Conservation (phyloP, 805 yeast genomes). For the Wickerhamomyces queroliae region DNA sequence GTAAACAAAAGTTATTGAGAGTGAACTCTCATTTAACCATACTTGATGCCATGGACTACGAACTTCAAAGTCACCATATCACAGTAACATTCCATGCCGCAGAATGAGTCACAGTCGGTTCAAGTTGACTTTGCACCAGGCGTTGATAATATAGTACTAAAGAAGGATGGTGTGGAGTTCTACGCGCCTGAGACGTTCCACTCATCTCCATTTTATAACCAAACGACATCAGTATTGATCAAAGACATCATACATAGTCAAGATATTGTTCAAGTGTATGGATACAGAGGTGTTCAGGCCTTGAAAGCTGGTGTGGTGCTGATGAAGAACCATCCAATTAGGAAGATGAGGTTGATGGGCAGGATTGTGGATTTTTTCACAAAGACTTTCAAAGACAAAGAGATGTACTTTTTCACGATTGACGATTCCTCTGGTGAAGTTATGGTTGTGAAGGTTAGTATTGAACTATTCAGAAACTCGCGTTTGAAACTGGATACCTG, state of each 20-base stretch:
- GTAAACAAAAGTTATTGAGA: no score
- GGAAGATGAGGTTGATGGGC: constrained; percentile 30
- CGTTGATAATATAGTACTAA: constrained; percentile 20
- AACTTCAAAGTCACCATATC: no score
- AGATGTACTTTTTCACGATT: constrained; percentile 20
- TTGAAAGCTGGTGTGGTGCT: constrained; percentile 21
- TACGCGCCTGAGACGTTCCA: constrained; percentile 32
- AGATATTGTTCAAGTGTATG: constrained; percentile 21
- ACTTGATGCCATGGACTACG: no score
- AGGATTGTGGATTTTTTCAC: constrained; percentile 25
- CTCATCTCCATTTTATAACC: constrained; percentile 23
- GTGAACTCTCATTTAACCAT: no score
- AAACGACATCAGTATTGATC: constrained; percentile 25
- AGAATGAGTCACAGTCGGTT: background rate
- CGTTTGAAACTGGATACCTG: constrained; percentile 18
- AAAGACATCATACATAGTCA: constrained; percentile 22
- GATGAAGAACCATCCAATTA: constrained; percentile 38
- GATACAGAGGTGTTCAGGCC: constrained; percentile 15
- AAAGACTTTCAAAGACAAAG: constrained; percentile 11
- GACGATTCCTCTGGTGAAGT: constrained; percentile 26
- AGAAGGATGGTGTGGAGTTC: constrained; percentile 21
- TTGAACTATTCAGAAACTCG: constrained; percentile 13
- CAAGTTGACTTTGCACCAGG: constrained; percentile 22
- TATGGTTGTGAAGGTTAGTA: constrained; percentile 24
- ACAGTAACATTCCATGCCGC: no score